Evolutionary conservation across 306 rosid species (phyloP), one percentile per base, ranked within the genome.

Genomic region (Trifolium dubium): DNA sequence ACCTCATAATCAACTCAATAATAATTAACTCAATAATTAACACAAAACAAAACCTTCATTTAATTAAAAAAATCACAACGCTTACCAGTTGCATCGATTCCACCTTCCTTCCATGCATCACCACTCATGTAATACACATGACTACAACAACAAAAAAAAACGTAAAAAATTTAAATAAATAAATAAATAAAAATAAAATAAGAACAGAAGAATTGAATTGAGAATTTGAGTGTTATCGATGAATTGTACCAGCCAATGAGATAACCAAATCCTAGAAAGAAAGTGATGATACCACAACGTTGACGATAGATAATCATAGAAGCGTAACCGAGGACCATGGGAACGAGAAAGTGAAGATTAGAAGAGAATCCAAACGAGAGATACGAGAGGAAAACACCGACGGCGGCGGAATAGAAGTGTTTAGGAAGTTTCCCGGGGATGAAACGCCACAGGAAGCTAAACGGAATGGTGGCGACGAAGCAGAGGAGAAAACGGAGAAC

Each of bases 41-140:
- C 50, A 2, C 17, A 53, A 53, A n/a, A 2, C 17, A 53, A 53
- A n/a, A 28, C 9, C 59, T 18, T 50, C 28, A 55, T 31, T 6
- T 2, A 29, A 51, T 29, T 5, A 6, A 1, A 65, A 13, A 73
- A 2, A 32, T 6, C 34, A 50, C 12, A 14, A 51, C 69, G 31
- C 35, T 90, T 74, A 95, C 99, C 99, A 63, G 99, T 95, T 79
- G 89, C 96, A 86, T 95, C 99, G 54, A 95, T 95, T 56, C 99
- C 99, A 65, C 99, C 99, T 82, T 90, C 99, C 81, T 95, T 95
- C 99, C 99, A 95, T 72, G 96, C 95, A 61, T 95, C 99, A 53
- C 99, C 99, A 73, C 99, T 95, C 99, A 95, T 95, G 87, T 95
- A 95, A 86, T 81, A 90, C 66, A 92, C 86, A 85, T 95, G 98